These are phyloP conservation scores for Bipolaris oryzae DNA, from an alignment of 2,329 filamentous ascomycete species.

Conservation along the genomic window DNA sequence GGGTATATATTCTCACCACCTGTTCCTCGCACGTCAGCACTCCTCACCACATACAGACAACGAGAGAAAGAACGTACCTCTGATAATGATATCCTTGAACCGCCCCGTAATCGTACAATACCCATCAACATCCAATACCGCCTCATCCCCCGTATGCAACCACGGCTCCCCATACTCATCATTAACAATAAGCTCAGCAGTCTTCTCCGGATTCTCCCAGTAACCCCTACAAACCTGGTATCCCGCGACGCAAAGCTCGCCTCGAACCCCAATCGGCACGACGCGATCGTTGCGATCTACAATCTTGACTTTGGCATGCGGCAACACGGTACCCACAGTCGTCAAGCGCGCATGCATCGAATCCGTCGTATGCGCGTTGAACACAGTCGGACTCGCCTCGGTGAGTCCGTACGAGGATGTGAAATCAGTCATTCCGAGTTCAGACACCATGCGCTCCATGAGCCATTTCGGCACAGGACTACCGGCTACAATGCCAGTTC, in stretches of 20 bases:
- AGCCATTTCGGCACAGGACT: slow-evolving; percentile 76
- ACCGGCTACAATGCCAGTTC: slow-evolving; percentile 80
- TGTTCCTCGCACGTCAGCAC: slow-evolving; percentile 9
- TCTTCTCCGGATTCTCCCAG: slow-evolving; percentile 74
- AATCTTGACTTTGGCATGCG: slow-evolving; percentile 76
- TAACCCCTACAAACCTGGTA: slow-evolving; percentile 74
- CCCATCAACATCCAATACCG: slow-evolving; percentile 51
- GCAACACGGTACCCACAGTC: slow-evolving; percentile 77
- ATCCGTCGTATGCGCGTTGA: slow-evolving; percentile 79
- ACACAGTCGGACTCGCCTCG: slow-evolving; percentile 79
- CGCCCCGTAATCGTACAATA: slow-evolving; percentile 75
- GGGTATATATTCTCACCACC: slow-evolving; percentile 60
- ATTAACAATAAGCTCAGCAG: slow-evolving; percentile 71
- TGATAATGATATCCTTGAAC: slow-evolving; percentile 81
- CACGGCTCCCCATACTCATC: slow-evolving; percentile 62
- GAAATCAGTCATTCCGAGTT: slow-evolving; percentile 77
- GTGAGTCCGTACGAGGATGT: slow-evolving; percentile 66
- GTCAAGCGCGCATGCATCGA: slow-evolving; percentile 68
- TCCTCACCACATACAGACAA: not conserved
- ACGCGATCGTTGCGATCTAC: slow-evolving; percentile 70
- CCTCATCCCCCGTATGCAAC: slow-evolving; percentile 50
- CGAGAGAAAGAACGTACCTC: slow-evolving; percentile 53
- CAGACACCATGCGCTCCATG: slow-evolving; percentile 73
- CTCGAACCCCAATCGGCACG: slow-evolving; percentile 69
- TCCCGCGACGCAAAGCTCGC: slow-evolving; percentile 78